phyloP scores from a whole-genome alignment of 148 eudicot genomes.

The Camellia lanceoleosa region DNA sequence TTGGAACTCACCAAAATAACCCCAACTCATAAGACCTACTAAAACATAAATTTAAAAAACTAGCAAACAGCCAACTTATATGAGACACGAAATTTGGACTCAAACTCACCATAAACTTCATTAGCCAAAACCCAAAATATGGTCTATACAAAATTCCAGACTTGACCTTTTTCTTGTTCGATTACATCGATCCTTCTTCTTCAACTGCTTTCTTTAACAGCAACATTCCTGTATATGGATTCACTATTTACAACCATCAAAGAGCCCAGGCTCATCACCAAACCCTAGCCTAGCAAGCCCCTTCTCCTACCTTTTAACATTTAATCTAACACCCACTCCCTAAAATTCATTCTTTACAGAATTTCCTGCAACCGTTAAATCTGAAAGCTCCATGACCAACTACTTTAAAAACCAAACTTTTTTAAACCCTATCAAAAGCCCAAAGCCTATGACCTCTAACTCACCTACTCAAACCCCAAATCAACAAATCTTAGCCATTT shows the following conservation, averaged over 20 bases:
- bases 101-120: neutral
- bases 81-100: neutral
- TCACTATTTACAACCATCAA: neutral
- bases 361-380: neutral
- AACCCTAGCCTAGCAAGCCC: neutral
- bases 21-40: neutral
- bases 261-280: neutral
- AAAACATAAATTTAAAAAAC: neutral
- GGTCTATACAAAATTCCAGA: neutral
- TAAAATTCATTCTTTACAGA: neutral
- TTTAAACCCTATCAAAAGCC: neutral
- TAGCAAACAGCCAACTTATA: neutral
- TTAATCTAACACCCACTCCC: neutral
- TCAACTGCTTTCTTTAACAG: neutral
- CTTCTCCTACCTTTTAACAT: constrained; percentile 1
- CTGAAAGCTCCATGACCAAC: neutral
- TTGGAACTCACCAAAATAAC: neutral
- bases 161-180: neutral
- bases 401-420: neutral
- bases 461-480: neutral
- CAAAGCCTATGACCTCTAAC: neutral
- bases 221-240: neutral
- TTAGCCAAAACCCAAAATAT: neutral
- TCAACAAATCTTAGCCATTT: neutral
- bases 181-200: neutral